Base-by-base conservation (phyloP, 495 filamentous ascomycete genomes). In the Daldinia bambusicola region DNA sequence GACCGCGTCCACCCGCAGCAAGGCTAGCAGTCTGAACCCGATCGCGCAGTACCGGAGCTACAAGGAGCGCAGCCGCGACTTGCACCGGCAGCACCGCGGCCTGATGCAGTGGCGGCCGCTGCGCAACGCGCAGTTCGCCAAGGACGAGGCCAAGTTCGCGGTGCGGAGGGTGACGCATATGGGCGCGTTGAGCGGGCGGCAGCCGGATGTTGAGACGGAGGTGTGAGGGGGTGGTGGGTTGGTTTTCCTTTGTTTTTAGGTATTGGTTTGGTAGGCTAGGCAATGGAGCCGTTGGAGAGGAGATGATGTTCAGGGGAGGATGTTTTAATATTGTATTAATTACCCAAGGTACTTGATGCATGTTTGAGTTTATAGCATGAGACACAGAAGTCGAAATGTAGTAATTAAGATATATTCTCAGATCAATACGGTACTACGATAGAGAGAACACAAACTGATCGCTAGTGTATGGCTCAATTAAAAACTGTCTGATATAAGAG, bases 31-130 rank as follows among this genome's bases (percentile, higher is more conserved):
- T 70, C 80, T 75, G 62, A 83, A 82, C 61, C 83, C 84, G 2
- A 76, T 84, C 56, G 77, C 79, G 70, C 74, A 79, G 69, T 84
- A 83, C 69, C 81, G 79, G 66, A 82, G 84, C 66, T 90, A 90
- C 74, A 85, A 84, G 77, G 81, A 81, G 43, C 66, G 77, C 31
- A 85, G 82, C 69, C 67, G 83, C 58, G 84, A 88, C 26, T 77
- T 91, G 69, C 87, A 91, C 71, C 80, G 91, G 13, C 90, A 91
- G 79, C 89, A 92, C 67, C 81, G 90, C 37, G 91, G 90, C 9
- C 63, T 91, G 71, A 92, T 92, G 89, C 90, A 92, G 76, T 93
- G 91, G 90, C 90, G 87, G 76, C 90, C 91, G 26, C 85, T 90
- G 81, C 78, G 91, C 70, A 89, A 90, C 70, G 80, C 85, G 62